These are phyloP conservation scores for Glarea lozoyensis DNA, from an alignment of 495 filamentous ascomycete genomes.

Conservation along the genomic window DNA sequence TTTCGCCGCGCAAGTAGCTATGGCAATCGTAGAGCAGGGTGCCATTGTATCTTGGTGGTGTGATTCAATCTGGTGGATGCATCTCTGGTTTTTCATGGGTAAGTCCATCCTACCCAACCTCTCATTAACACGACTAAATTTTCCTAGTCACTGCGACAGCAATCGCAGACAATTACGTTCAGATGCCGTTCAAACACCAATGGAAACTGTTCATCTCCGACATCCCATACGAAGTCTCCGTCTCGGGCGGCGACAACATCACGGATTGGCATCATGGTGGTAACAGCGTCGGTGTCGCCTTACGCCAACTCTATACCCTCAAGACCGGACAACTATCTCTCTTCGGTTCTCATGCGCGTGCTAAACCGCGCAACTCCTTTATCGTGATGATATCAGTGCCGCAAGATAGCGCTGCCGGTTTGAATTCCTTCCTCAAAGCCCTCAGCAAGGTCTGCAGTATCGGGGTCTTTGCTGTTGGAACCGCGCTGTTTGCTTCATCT, in stretches of 20 bases:
- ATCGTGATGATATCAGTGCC: neutral
- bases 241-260: neutral
- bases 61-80: conserved; percentile 9
- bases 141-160: conserved; percentile 1
- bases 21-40: conserved; percentile 12
- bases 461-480: conserved; percentile 9
- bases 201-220: conserved; percentile 11
- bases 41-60: conserved; percentile 6
- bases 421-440: neutral
- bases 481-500: conserved; percentile 8
- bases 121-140: too few species aligned
- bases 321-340: neutral
- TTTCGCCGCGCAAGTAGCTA: conserved; percentile 8
- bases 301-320: neutral
- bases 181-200: conserved; percentile 9
- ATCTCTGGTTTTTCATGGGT: conserved; percentile 14
- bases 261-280: too few species aligned
- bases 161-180: conserved; percentile 8
- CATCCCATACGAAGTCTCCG: conserved; percentile 5
- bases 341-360: neutral
- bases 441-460: conserved; percentile 10
- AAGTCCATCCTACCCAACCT: neutral
- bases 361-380: neutral
- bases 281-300: neutral
- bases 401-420: neutral